Conservation (phyloP, 1,139 yeast species). For the Tardiomyces digboiensis region DNA sequence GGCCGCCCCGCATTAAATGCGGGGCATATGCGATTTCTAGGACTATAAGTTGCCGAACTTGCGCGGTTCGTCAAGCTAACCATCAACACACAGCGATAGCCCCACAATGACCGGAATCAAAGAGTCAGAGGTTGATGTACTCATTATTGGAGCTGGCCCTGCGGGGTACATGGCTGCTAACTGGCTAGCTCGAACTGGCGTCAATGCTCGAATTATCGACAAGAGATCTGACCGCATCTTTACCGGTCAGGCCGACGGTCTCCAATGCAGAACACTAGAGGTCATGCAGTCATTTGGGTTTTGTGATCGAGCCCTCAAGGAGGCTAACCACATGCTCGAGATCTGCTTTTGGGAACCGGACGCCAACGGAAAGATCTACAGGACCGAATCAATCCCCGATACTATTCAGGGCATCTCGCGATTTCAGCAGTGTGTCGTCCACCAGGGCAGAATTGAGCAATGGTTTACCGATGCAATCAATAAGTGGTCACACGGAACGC, state of each 20-base stretch:
- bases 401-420: conserved; percentile 26
- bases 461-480: conserved; percentile 24
- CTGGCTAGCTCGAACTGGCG: conserved; percentile 28
- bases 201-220: conserved; percentile 26
- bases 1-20: too few species aligned
- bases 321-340: conserved; percentile 25
- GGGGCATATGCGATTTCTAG: too few species aligned
- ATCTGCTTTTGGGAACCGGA: conserved; percentile 16
- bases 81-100: neutral
- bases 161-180: conserved; percentile 27
- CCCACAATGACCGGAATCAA: conserved; percentile 4
- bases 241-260: conserved; percentile 33
- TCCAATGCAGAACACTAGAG: conserved; percentile 28
- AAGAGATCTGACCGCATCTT: conserved; percentile 24
- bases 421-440: conserved; percentile 26
- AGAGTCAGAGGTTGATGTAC: conserved; percentile 27
- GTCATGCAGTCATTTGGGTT: conserved; percentile 27
- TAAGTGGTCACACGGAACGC: conserved; percentile 21
- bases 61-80: too few species aligned
- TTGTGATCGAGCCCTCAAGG: conserved; percentile 25
- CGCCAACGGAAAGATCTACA: conserved; percentile 11
- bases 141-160: conserved; percentile 33
- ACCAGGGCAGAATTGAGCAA: conserved; percentile 28
- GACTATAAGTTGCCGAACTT: too few species aligned
- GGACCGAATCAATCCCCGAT: conserved; percentile 25